phyloP scores from a whole-genome alignment of 2,329 filamentous ascomycete genomes.

The Pseudogymnoascus sp. region DNA sequence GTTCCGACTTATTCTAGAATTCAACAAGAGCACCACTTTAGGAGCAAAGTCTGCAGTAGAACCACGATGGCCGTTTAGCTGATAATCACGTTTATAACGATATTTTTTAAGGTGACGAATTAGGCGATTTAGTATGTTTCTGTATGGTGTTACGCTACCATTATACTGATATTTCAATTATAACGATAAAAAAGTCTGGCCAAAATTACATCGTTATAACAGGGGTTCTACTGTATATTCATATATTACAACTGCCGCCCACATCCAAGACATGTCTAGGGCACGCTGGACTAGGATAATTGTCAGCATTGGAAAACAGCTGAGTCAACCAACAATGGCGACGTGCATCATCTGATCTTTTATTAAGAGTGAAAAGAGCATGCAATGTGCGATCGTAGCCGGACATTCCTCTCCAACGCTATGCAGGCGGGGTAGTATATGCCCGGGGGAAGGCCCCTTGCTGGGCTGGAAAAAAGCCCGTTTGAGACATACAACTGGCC shows the following conservation, averaged over 20 bases:
- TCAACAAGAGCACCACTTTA: background rate
- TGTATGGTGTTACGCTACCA: too few species aligned
- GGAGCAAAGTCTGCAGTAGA: background rate
- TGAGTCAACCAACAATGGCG: background rate
- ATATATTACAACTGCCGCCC: background rate
- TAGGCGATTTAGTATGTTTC: too few species aligned
- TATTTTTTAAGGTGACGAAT: too few species aligned
- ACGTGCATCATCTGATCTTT: constrained; percentile 2
- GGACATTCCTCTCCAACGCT: background rate
- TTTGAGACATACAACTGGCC: background rate
- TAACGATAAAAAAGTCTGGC: too few species aligned
- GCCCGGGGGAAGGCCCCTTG: background rate
- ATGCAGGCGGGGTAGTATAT: background rate
- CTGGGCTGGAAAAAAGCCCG: background rate
- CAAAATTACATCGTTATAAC: too few species aligned
- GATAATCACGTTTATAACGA: too few species aligned
- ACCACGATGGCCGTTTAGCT: too few species aligned
- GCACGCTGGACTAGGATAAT: background rate
- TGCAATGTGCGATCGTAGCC: background rate
- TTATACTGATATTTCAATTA: too few species aligned
- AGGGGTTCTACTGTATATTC: background rate
- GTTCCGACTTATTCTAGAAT: background rate
- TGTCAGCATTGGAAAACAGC: background rate
- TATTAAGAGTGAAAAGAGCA: background rate
- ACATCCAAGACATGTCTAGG: background rate